Conservation (phyloP, 2,329 filamentous ascomycete species). For the Xylaria digitata region DNA sequence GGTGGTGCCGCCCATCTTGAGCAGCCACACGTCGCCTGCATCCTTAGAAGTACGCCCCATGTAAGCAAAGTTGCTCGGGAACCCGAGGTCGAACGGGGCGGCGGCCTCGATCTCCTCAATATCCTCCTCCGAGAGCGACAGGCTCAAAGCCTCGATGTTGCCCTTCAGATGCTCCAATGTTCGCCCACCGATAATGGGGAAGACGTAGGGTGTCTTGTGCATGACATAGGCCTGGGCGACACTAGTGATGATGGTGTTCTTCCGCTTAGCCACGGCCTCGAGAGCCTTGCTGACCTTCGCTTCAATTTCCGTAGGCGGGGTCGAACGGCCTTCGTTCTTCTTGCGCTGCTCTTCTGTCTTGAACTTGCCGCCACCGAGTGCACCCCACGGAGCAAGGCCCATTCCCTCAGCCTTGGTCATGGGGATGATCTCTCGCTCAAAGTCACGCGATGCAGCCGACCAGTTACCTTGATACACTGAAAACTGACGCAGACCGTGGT, state of each 20-base stretch:
- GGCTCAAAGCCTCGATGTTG: slow-evolving; percentile 66
- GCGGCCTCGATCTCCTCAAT: slow-evolving; percentile 65
- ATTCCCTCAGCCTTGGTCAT: slow-evolving; percentile 73
- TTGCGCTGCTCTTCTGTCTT: slow-evolving; percentile 59
- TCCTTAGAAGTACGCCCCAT: slow-evolving; percentile 49
- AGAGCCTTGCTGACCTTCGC: slow-evolving; percentile 66
- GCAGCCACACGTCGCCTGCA: slow-evolving; percentile 57
- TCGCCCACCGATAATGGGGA: slow-evolving; percentile 64
- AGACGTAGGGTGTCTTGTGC: slow-evolving; percentile 63
- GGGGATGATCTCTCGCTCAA: slow-evolving; percentile 76
- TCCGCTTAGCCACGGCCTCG: slow-evolving; percentile 68
- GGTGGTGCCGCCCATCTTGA: slow-evolving; percentile 60
- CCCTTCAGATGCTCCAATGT: slow-evolving; percentile 63
- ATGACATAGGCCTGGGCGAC: slow-evolving; percentile 66
- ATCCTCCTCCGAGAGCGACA: slow-evolving; percentile 63
- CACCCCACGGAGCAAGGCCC: slow-evolving; percentile 70
- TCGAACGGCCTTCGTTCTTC: slow-evolving; percentile 55
- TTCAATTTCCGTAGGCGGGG: slow-evolving; percentile 63
- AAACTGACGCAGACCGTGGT: slow-evolving; percentile 77
- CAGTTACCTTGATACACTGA: slow-evolving; percentile 75
- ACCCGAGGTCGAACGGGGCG: slow-evolving; percentile 65
- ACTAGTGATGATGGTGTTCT: slow-evolving; percentile 66
- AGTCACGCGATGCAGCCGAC: slow-evolving; percentile 71
- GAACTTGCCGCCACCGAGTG: slow-evolving; percentile 64
- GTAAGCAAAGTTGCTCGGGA: slow-evolving; percentile 68